Conservation (phyloP, 208 protist species). For the Leishmania major region DNA sequence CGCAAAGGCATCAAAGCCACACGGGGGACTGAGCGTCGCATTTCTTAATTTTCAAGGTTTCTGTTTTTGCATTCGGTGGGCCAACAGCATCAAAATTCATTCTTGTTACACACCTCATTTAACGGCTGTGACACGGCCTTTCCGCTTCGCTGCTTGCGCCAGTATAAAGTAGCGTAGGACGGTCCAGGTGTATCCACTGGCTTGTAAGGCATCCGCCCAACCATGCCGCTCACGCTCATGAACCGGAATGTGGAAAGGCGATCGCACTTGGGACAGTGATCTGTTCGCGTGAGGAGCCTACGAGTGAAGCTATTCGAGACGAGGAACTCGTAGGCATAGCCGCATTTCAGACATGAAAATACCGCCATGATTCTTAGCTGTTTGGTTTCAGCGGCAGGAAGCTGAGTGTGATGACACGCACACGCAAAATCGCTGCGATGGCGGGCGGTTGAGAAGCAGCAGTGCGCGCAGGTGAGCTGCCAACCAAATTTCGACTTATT, state of each 20-base stretch:
- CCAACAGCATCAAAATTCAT: constrained; percentile 42
- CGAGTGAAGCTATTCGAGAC: constrained; percentile 69
- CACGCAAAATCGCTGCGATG: background rate
- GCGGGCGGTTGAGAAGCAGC: background rate
- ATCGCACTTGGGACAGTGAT: constrained; percentile 78
- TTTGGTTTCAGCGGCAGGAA: background rate
- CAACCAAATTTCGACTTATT: background rate
- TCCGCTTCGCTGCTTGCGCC: constrained; percentile 62
- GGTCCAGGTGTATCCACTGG: constrained; percentile 59
- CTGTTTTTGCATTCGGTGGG: background rate
- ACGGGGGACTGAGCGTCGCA: background rate
- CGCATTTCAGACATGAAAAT: constrained; percentile 76
- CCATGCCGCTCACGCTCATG: constrained; percentile 80
- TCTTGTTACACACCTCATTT: constrained; percentile 57
- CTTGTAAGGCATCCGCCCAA: constrained; percentile 70
- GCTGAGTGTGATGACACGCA: background rate
- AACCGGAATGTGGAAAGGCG: constrained; percentile 66
- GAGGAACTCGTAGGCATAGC: constrained; percentile 81
- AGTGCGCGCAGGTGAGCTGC: background rate
- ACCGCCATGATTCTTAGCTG: constrained; percentile 54
- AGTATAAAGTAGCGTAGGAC: constrained; percentile 78
- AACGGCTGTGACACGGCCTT: constrained; percentile 53
- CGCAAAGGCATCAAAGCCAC: background rate
- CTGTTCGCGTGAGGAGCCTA: constrained; percentile 48
- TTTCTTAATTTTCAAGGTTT: background rate